A percentile compares a stretch with the other conserved stretches of the same genome.
phyloP scores from a whole-genome alignment of 129 eudicot species.

The sunflower (Helianthus annuus) region DNA sequence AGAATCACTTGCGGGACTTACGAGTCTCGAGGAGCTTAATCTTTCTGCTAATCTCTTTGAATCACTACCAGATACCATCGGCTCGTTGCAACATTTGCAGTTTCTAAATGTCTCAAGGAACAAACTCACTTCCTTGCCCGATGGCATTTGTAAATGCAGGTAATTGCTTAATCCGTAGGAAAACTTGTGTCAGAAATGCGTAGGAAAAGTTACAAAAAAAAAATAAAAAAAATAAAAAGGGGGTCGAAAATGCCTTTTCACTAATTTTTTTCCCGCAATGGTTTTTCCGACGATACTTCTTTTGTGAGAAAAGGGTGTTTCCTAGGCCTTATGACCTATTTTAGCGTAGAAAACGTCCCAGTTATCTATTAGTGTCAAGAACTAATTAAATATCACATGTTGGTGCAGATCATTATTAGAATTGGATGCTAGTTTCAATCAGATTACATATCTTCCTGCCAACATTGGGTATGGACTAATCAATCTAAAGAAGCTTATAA shows the following conservation, averaged over 20 bases:
- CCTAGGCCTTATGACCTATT: too few relatives aligned
- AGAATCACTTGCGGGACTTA: constrained; percentile 85
- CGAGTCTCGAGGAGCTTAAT: constrained; percentile 76
- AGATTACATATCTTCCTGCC: constrained; percentile 71
- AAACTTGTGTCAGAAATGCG: too few relatives aligned
- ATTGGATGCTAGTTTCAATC: constrained; percentile 85
- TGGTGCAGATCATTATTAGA: constrained; percentile 74
- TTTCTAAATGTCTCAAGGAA: constrained; percentile 79
- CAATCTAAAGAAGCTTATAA: constrained; percentile 53
- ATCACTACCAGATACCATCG: constrained; percentile 78
- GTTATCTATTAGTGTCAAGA: not conserved
- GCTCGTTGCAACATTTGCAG: constrained; percentile 56
- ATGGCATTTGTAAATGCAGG: constrained; percentile 94
- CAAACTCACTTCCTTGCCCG: constrained; percentile 81
- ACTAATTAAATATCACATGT: not conserved
- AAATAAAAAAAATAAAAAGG: too few relatives aligned
- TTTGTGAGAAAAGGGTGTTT: too few relatives aligned
- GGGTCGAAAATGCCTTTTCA: too few relatives aligned
- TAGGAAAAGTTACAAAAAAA: too few relatives aligned
- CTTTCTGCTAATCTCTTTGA: constrained; percentile 70
- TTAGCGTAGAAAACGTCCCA: too few relatives aligned
- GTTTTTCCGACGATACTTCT: too few relatives aligned
- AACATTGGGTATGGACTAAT: constrained; percentile 76
- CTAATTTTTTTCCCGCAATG: too few relatives aligned
- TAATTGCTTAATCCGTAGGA: constrained; percentile 12